Evolutionary conservation across 345 rosid genomes (phyloP), one percentile per base, ranked within the genome.

Genomic region (Hibiscus tridactylites): DNA sequence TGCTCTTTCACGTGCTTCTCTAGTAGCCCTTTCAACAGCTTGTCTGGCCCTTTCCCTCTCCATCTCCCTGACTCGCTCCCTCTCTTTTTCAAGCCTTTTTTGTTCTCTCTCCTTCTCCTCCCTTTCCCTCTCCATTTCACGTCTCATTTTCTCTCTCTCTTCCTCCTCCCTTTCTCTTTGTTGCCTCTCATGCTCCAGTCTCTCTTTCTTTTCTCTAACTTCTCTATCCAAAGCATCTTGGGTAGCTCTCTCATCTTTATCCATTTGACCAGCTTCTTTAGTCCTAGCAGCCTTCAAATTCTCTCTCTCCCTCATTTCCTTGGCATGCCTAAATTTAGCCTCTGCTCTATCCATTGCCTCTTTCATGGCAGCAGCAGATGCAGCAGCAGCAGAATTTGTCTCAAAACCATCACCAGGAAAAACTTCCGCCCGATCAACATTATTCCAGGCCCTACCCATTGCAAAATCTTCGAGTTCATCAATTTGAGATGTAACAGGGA

Each of bases 301-400:
- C 60, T 88, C 97, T 74, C 85, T 90, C 83, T 86, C 99, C 77
- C 96, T 88, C 89, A 86, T 87, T 77, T 86, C 90, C 80, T 79
- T 87, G 26, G 88, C 91, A 73, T 87, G 97, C 81, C 85, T 89
- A 79, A 95, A 87, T 87, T 92, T 95, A 6, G 93, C 93, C 83
- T 92, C 93, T 58, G 97, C 99, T 87, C 85, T 95, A 73, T 92
- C 97, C 99, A 95, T 90, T 59, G 97, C 97, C 73, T 90, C 93
- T 82, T 92, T 92, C 93, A 92, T 92, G 52, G 96, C 97, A 59
- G 97, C 99, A 77, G 96, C 91, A 74, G 97, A 90, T 73, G 91
- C 89, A 57, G 88, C 97, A 79, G 97, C 99, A 68, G 79, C 76
- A 71, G 93, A 86, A 66, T 78, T 81, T 57, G 76, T 71, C 49